Evolutionary conservation across 2,329 filamentous ascomycete genomes (phyloP), one percentile per base, ranked within the genome.

Genomic region (Trichoderma arundinaceum): DNA sequence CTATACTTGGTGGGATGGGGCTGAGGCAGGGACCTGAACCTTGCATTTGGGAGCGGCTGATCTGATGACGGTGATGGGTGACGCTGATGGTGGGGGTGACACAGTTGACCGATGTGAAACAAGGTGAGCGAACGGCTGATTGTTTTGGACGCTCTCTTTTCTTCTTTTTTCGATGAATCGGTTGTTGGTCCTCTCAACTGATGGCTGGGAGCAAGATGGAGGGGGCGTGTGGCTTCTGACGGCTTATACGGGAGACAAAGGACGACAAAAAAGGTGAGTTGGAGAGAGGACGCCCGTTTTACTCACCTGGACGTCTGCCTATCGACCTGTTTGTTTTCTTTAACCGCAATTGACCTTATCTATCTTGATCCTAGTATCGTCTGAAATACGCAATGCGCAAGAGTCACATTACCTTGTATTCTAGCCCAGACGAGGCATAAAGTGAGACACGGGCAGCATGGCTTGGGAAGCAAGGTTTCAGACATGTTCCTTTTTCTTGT

Each of bases 11-110:
- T 19, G 46, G 22, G 46, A 28, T 49, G 46, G 46, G 46, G 46
- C 46, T 49, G 46, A 49, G 46, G 46, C 46, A 49, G 28, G 46
- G 46, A 49, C 46, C 46, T n/a, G 46, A 49, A 49, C 46, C 46
- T 28, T 49, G 46, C 46, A 28, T 32, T 28, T 49, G 46, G 46
- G 46, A 49, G 46, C 46, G 46, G 46, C 46, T 49, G 46, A 49
- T 49, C 46, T 49, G 46, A 49, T 49, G 46, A 49, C 46, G 46
- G 46, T 28, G 46, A 28, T 28, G 46, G 22, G 46, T 49, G 46
- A 49, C 46, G 22, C 46, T 49, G 46, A 32, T 49, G 46, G 46
- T 49, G 46, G 46, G 46, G 46, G 35, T 4, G 35, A 38, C 35
- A 17, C 46, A 22, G 54, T 57, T 57, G 39, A 41, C 54, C 54